Conservation (phyloP, 2,329 filamentous ascomycete species). For the Phialocephala sp. region DNA sequence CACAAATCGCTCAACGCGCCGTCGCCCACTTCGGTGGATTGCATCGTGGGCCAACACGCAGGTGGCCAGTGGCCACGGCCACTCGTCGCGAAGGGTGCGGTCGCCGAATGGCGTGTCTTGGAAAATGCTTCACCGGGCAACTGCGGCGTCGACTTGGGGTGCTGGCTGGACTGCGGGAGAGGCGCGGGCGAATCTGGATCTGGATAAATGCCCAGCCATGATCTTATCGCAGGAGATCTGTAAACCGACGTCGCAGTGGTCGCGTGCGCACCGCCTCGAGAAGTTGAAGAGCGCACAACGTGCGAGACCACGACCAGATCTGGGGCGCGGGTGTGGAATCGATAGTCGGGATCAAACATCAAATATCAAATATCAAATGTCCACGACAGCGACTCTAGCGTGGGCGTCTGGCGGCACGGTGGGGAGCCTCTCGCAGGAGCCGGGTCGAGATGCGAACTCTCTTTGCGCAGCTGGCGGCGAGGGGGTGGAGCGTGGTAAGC, state of each 20-base stretch:
- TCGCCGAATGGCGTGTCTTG: background rate
- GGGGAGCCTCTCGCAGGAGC: background rate
- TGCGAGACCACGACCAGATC: background rate
- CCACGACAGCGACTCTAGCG: background rate
- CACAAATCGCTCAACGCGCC: no score
- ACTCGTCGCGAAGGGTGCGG: background rate
- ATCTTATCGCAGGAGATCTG: background rate
- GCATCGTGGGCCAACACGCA: no score
- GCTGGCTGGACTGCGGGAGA: background rate
- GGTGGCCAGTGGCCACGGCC: no score
- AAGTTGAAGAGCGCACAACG: background rate
- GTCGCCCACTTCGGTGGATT: background rate
- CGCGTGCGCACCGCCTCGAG: background rate
- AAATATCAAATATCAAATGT: background rate
- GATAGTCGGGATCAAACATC: background rate
- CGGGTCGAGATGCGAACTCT: background rate
- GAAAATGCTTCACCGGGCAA: conserved; percentile 6
- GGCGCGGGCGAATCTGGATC: background rate
- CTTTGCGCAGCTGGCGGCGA: background rate
- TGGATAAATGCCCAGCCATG: background rate
- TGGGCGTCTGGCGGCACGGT: background rate
- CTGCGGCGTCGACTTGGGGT: no score
- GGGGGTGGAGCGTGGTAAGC: background rate
- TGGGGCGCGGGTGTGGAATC: background rate
- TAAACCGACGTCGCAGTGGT: background rate